Evolutionary conservation across 805 yeast species (phyloP), one percentile per base, ranked within the genome.

Genomic region (Lipomyces japonicus): DNA sequence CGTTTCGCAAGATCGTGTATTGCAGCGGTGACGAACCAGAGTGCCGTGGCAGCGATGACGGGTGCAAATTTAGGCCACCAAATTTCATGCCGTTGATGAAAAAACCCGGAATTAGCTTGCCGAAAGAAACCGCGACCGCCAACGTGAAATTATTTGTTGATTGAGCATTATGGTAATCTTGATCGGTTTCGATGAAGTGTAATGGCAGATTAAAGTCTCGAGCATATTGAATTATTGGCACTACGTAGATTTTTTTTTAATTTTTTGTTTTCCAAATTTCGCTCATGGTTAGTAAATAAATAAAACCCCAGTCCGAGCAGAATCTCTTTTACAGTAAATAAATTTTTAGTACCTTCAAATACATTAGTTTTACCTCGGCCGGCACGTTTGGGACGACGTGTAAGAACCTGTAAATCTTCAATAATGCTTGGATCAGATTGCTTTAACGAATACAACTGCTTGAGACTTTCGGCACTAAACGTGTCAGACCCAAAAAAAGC

Each of bases 1-100:
- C 89, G 36, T 74, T 73, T 51, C 84, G 78, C 61, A 90, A 65
- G 10, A 93, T 66, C 0, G 96, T 81, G 52, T 79, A 75, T 54
- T 91, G 97, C 3, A 93, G 68, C 0, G 98, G 98, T 1, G 96
- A 84, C 0, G 97, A 82, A 0, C 98, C 98, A 2, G 88, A 77
- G 59, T 86, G 79, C 22, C 69, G 70, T 0, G 98, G 98, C 6
- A 93, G 73, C 4, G 89, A 65, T 0, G 96, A 88, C 0, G 98
- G 98, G 65, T 93, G 98, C 0, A 93, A 88, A 63, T 93, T 93
- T 24, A 93, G 63, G 0, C 97, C 95, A 3, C 90, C 88, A 61
- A 66, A 79, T 10, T 66, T 65, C 19, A 81, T 68, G 0, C 65
- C 43, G 0, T 62, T 43, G 1, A 93, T 66, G 56, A 88, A 79